Conservation (phyloP, 192 early-diverging fungal genomes). For the Coemansia sp. region DNA sequence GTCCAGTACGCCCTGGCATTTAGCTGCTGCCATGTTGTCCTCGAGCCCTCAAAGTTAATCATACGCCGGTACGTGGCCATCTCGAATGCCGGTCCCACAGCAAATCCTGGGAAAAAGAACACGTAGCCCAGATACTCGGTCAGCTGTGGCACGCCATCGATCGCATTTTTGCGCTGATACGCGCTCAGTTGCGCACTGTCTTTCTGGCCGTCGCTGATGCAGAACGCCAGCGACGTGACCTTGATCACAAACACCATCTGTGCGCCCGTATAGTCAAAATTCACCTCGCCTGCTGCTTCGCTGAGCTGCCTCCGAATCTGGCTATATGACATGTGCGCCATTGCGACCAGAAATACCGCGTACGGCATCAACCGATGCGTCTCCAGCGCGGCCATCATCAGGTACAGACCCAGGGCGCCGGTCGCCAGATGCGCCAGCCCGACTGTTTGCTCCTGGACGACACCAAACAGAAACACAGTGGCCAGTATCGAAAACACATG, state of each 20-base stretch:
- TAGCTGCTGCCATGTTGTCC: constrained; percentile 8
- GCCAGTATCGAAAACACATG: constrained; percentile 63
- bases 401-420: constrained; percentile 56
- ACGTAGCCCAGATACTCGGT: constrained; percentile 83
- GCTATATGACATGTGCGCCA: constrained; percentile 68
- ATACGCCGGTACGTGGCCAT: constrained; percentile 57
- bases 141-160: constrained; percentile 63
- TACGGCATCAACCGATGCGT: constrained; percentile 53
- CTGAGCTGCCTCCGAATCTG: constrained; percentile 40
- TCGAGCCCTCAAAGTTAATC: constrained; percentile 42
- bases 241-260: constrained; percentile 97
- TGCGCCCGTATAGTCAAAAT: constrained; percentile 84
- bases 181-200: constrained; percentile 40
- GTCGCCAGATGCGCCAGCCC: constrained; percentile 60
- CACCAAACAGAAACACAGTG: constrained; percentile 57
- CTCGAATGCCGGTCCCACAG: constrained; percentile 85
- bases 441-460: constrained; percentile 58
- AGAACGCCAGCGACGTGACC: constrained; percentile 83
- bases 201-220: constrained; percentile 73
- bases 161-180: constrained; percentile 67
- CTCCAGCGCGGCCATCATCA: constrained; percentile 53
- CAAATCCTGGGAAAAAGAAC: constrained; percentile 85
- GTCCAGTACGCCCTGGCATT: constrained; percentile 28
- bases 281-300: constrained; percentile 45
- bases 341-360: constrained; percentile 61